Base-by-base conservation (phyloP, 1,284 basidiomycete genomes). In the Melanopsichium pennsylvanicum region DNA sequence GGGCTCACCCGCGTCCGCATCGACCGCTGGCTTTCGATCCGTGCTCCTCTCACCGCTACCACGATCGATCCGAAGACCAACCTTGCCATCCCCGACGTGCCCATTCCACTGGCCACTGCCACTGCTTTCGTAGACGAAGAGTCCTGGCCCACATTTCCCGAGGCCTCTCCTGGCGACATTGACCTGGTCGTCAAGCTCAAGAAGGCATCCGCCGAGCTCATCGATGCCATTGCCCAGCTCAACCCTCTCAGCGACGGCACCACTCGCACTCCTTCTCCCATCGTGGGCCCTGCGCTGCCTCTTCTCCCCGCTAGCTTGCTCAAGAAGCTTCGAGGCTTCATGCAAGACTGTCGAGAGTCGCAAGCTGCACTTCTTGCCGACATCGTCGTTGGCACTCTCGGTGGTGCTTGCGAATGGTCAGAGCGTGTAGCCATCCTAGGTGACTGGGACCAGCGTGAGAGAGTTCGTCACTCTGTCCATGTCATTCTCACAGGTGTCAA, bases 351-450 rank as follows among this genome's bases (percentile, higher is more conserved):
- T 29, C 63, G 72, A 19, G 74, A 72, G 29, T 68, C 63, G 5
- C 60, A 70, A 29, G 66, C 70, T 9, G 69, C 55, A 2, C 49
- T 78, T 16, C 56, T 80, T 2, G 70, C 78, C 40, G 79, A 81
- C 37, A 63, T 81, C 27, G 56, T 80, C 25, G 55, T 78, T 12
- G 79, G 79, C 16, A 70, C 72, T 1, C 62, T 81, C 18, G 79
- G 79, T 8, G 79, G 79, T 32, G 72, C 79, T 7, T 79, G 78
- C 52, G 70, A 66, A 26, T 81, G 79, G 79, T 55, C 70, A 5
- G 69, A 75, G n/a, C 72, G 79, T 18, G 60, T 80, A 12, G 48
- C 55, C 27, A 61, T 80, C 36, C 69, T 81, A 11, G 50, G 70
- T 35, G 70, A 79, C n/a, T 72, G 61, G 56, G 72, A 79, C 19